Percentiles rank a stretch among this genome's conserved stretches.
These are phyloP conservation scores for Primulina tabacum DNA, from an alignment of 257 asterid species.

Conservation along the genomic window DNA sequence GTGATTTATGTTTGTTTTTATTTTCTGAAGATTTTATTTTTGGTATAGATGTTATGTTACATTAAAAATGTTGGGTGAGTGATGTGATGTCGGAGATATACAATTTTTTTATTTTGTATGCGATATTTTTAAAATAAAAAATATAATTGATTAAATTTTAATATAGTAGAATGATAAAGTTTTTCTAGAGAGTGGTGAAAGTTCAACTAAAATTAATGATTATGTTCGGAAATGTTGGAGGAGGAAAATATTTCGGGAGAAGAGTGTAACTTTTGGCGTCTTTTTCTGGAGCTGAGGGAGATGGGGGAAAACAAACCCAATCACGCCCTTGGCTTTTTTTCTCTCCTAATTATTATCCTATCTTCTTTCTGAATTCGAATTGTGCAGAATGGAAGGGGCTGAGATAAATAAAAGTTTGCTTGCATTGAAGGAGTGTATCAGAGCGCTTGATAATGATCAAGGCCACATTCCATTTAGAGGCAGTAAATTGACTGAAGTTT, in stretches of 20 bases:
- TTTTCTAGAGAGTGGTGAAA: too few species aligned
- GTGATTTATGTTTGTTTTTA: too few species aligned
- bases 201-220: too few species aligned
- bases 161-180: too few species aligned
- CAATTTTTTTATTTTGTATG: background rate
- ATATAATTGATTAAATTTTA: too few species aligned
- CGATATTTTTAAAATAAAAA: background rate
- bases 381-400: conserved; percentile 97
- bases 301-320: background rate
- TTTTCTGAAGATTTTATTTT: background rate
- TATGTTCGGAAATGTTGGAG: background rate
- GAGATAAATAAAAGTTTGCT: conserved; percentile 99
- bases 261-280: too few species aligned
- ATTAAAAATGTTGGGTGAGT: background rate
- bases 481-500: conserved; percentile 90
- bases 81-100: background rate
- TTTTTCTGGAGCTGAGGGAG: background rate
- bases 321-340: background rate
- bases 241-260: too few species aligned
- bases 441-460: conserved; percentile 99
- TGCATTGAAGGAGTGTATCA: conserved; percentile 94
- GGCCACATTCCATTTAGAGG: conserved; percentile 98
- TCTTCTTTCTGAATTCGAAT: conserved; percentile 5
- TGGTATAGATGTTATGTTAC: too few species aligned
- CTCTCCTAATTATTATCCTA: conserved; percentile 11